Conservation (phyloP, 192 early-diverging fungal genomes). For the Coemansia sp. region DNA sequence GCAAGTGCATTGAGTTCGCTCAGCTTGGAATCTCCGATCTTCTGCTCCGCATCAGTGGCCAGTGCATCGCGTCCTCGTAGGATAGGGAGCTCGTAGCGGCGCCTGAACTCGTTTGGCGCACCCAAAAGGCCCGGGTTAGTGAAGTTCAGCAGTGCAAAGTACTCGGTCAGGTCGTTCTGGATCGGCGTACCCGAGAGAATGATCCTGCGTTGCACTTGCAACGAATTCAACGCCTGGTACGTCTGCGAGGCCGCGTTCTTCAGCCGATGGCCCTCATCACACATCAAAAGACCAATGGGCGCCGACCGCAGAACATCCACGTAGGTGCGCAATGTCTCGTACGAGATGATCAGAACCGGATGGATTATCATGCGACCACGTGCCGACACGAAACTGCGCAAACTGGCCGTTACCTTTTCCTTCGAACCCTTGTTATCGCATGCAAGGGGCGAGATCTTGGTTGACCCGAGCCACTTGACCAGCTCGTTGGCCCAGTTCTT, state of each 20-base stretch:
- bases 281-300: constrained; percentile 89
- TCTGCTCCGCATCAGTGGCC: constrained; percentile 76
- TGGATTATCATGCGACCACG: constrained; percentile 86
- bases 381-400: constrained; percentile 77
- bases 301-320: constrained; percentile 70
- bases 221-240: constrained; percentile 74
- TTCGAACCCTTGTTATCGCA: constrained; percentile 90
- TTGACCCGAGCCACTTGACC: constrained; percentile 90
- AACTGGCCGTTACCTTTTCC: constrained; percentile 74
- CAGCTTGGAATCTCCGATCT: constrained; percentile 80
- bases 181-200: constrained; percentile 98
- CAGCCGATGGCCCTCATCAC: constrained; percentile 96
- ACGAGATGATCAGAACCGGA: constrained; percentile 96
- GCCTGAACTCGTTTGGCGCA: constrained; percentile 83
- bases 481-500: constrained; percentile 99
- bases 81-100: constrained; percentile 93
- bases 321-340: constrained; percentile 90
- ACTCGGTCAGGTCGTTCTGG: constrained; percentile 88
- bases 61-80: constrained; percentile 88
- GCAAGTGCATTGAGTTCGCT: constrained; percentile 81
- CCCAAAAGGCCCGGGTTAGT: constrained; percentile 93
- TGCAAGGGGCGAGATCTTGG: constrained; percentile 77
- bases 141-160: constrained; percentile 93
- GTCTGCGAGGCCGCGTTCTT: constrained; percentile 89
- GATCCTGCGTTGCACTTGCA: constrained; percentile 88